Evolutionary conservation across 2,329 filamentous ascomycete genomes (phyloP).

Genomic region (Zalaria obscura): DNA sequence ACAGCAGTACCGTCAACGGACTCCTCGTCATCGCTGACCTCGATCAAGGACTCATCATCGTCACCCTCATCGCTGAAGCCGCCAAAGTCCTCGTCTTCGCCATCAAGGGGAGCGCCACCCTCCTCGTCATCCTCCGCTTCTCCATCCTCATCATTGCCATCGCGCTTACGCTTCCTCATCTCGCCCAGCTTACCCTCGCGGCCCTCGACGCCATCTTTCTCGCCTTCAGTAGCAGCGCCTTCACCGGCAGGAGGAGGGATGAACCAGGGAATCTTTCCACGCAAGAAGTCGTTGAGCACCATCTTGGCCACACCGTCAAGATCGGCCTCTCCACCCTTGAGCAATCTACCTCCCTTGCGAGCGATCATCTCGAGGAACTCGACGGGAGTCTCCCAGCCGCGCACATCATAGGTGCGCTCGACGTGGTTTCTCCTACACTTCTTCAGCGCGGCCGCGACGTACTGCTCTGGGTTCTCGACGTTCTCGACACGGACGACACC

Average conservation of each 20-base stretch:
- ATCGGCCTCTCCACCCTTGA: constrained; percentile 90
- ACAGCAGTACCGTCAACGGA: not conserved
- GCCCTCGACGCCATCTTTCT: constrained; percentile 41
- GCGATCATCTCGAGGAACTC: constrained; percentile 81
- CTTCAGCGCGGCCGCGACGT: constrained; percentile 68
- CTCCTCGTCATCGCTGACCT: constrained; percentile 10
- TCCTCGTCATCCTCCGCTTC: constrained; percentile 6
- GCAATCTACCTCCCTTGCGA: constrained; percentile 68
- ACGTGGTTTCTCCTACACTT: constrained; percentile 78
- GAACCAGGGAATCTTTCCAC: constrained; percentile 95
- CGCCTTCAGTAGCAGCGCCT: constrained; percentile 26
- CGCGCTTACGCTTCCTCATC: constrained; percentile 66
- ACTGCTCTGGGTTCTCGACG: constrained; percentile 91
- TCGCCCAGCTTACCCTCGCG: constrained; percentile 70
- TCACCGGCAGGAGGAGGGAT: constrained; percentile 56
- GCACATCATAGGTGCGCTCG: constrained; percentile 83
- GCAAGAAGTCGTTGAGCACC: constrained; percentile 89
- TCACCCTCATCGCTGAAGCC: constrained; percentile 12
- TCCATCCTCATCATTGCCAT: constrained; percentile 19
- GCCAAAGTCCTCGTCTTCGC: constrained; percentile 22
- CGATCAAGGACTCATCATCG: constrained; percentile 10
- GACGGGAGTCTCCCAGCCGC: constrained; percentile 59
- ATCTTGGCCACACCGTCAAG: constrained; percentile 92
- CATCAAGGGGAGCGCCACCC: constrained; percentile 37
- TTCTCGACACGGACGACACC: constrained; percentile 92